Conservation (phyloP, 1,139 yeast genomes). For the Candida anutae region DNA sequence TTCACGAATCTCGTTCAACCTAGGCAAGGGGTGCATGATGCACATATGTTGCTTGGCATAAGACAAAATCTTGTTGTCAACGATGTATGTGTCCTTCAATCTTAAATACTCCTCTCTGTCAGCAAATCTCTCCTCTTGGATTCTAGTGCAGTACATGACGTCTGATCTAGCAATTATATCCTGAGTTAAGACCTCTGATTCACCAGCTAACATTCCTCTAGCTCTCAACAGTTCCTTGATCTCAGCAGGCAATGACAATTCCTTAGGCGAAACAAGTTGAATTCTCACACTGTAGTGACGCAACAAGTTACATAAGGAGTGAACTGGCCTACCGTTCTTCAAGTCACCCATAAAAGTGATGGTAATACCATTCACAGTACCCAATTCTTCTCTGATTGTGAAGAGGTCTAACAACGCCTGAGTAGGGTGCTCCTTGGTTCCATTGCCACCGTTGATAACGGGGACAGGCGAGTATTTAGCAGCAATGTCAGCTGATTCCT, state of each 20-base stretch:
- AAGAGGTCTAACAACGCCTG: constrained; percentile 96
- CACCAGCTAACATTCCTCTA: constrained; percentile 63
- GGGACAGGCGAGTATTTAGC: constrained; percentile 97
- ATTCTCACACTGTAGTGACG: constrained; percentile 89
- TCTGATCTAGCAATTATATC: constrained; percentile 85
- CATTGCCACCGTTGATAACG: constrained; percentile 96
- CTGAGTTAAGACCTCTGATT: constrained; percentile 69
- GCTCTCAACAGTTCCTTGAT: constrained; percentile 57
- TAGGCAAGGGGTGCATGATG: constrained; percentile 98
- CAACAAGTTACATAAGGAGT: constrained; percentile 85
- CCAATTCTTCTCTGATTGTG: constrained; percentile 97
- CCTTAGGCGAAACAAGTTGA: constrained; percentile 88
- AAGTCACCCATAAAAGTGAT: constrained; percentile 99
- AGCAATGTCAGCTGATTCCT: constrained; percentile 86
- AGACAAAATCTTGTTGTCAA: constrained; percentile 84
- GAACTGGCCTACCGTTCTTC: constrained; percentile 97
- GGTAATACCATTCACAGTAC: constrained; percentile 96
- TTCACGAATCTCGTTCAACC: constrained; percentile 92
- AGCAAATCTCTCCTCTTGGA: constrained; percentile 91
- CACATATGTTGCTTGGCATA: constrained; percentile 98
- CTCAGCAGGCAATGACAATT: constrained; percentile 71
- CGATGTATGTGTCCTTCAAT: constrained; percentile 85
- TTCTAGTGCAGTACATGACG: constrained; percentile 95
- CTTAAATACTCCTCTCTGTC: constrained; percentile 72
- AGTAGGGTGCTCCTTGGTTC: constrained; percentile 96